Base-by-base conservation (phyloP, 2,329 filamentous ascomycete species). In the Metarhizium robertsii region DNA sequence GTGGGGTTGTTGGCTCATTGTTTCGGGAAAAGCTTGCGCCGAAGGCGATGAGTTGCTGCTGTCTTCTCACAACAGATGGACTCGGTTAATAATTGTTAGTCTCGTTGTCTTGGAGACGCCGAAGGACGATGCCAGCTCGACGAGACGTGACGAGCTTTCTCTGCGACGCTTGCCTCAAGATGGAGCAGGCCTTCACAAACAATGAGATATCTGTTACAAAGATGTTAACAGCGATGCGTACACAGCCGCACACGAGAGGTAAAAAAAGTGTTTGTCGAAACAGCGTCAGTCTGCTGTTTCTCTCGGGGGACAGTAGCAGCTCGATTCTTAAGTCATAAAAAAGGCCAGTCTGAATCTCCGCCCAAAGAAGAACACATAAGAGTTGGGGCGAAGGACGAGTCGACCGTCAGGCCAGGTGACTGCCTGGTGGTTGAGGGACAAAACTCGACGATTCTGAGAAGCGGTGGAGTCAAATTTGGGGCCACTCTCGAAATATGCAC, bases 1-100 rank as follows among this genome's bases (percentile, higher is more conserved):
- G 69, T 79, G 75, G 55, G 67, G 71, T 66, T 79, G 79, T 66
- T 81, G 79, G 62, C 67, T 69, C 71, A 73, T 73, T 53, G 58
- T 68, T 40, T 5, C 48, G 36, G 46, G 25, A 47, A 42, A 48
- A 25, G 32, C 2, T 45, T 48, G 54, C 57, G 58, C 61, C 60
- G 59, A 60, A 60, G 54, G 57, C 59, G 61, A 47, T 55, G 61
- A 55, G 57, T 50, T 55, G 52, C 55, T 60, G 60, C 65, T 62
- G 61, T 56, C 60, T 55, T 58, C 58, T 58, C 55, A 52, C 61
- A 64, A 61, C 61, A 62, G 60, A 50, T 53, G 45, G 54, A 61
- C 59, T 54, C 54, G 29, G 51, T 18, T 38, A 29, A 53, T 45
- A 25, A 25, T 34, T 50, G 36, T 53, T 45, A 18, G 38, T 51